Conservation (phyloP, 164 flowering plant genomes). For the Chimonanthus praecox region DNA sequence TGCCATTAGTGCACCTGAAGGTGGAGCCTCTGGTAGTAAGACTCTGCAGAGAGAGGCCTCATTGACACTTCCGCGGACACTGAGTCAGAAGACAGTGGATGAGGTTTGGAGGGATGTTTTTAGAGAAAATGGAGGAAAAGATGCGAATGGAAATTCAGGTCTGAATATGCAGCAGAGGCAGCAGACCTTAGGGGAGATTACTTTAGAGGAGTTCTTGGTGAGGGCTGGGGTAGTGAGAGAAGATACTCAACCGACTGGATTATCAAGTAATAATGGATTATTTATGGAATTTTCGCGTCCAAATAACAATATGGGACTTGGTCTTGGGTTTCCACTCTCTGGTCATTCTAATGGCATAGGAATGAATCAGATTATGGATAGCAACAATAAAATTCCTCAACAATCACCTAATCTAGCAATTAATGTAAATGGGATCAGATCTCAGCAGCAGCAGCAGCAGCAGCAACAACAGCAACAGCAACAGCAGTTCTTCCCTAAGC, state of each 20-base stretch:
- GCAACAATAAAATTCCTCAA: constrained; percentile 8
- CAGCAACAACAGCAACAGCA: constrained; percentile 12
- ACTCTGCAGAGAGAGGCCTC: constrained; percentile 30
- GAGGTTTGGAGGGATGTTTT: constrained; percentile 77
- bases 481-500: constrained; percentile 35
- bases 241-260: constrained; percentile 28
- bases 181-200: constrained; percentile 43
- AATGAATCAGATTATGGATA: constrained; percentile 9
- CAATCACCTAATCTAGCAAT: constrained; percentile 19
- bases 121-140: constrained; percentile 22
- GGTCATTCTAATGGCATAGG: constrained; percentile 15
- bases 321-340: constrained; percentile 23
- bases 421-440: constrained; percentile 22
- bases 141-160: constrained; percentile 10
- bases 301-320: constrained; percentile 17
- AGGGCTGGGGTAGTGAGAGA: constrained; percentile 71
- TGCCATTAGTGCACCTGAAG: constrained; percentile 8
- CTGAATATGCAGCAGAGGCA: constrained; percentile 27
- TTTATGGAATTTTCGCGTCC: constrained; percentile 15
- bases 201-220: constrained; percentile 77
- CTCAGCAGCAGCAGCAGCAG: constrained; percentile 16
- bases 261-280: constrained; percentile 22
- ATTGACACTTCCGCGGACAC: constrained; percentile 32
- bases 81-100: constrained; percentile 48
- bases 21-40: constrained; percentile 6